Evolutionary conservation across 768 basidiomycete species (phyloP).

Genomic region (Calocera cornea): DNA sequence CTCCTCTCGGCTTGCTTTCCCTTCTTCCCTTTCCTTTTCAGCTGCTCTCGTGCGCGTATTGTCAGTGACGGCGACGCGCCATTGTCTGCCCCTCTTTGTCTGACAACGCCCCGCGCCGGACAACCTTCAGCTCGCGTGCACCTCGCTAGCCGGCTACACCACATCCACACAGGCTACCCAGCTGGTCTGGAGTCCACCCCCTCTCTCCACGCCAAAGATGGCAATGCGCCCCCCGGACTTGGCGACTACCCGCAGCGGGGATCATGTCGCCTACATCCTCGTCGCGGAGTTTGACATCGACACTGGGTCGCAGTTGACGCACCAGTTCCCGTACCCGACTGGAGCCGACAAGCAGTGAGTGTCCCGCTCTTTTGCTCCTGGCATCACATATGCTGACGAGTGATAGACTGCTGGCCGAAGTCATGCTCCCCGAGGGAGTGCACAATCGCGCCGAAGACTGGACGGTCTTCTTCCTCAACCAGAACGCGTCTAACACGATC

Average conservation of each 20-base stretch:
- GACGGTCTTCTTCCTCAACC: slow-evolving; percentile 98
- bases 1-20: too few relatives aligned
- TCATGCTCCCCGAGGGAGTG: slow-evolving; percentile 97
- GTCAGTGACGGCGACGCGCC: neutral
- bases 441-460: slow-evolving; percentile 91
- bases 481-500: slow-evolving; percentile 78
- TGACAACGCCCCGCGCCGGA: neutral
- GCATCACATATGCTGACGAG: slow-evolving; percentile 13
- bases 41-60: too few relatives aligned
- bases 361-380: neutral
- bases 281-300: slow-evolving; percentile 99
- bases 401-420: slow-evolving; percentile 74
- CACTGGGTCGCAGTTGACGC: slow-evolving; percentile 81
- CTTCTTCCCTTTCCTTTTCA: too few relatives aligned
- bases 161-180: neutral
- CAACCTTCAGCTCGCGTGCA: neutral
- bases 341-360: slow-evolving; percentile 88
- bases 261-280: slow-evolving; percentile 62
- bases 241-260: slow-evolving; percentile 12
- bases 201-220: neutral
- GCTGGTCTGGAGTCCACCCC: neutral
- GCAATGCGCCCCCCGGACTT: neutral
- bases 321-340: slow-evolving; percentile 89
- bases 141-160: neutral
- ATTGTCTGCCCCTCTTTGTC: neutral